Evolutionary conservation across 768 basidiomycete genomes (phyloP).

Genomic region (Inosperma sp.): DNA sequence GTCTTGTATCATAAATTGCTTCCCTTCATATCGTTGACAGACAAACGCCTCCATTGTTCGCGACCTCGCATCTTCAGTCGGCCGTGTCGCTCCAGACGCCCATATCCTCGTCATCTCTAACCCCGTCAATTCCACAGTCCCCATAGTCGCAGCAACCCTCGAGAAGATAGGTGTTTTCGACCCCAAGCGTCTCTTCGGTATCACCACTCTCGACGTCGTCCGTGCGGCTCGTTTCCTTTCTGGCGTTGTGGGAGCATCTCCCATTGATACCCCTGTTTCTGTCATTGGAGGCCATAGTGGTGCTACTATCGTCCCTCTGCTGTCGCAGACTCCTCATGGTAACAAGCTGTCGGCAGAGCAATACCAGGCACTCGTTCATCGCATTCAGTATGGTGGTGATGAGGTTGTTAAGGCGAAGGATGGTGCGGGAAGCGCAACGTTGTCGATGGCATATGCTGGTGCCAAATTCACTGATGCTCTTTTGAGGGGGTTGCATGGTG

Average conservation of each 20-base stretch:
- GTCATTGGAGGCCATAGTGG: constrained; percentile 97
- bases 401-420: constrained; percentile 99
- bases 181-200: constrained; percentile 86
- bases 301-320: constrained; percentile 93
- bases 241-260: constrained; percentile 59
- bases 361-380: constrained; percentile 76
- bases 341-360: constrained; percentile 70
- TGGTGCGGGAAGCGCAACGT: constrained; percentile 87
- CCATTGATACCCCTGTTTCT: constrained; percentile 65
- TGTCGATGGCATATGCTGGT: constrained; percentile 94
- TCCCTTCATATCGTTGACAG: constrained; percentile 34
- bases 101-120: constrained; percentile 96
- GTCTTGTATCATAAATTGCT: background rate
- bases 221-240: constrained; percentile 90
- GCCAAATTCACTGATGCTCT: constrained; percentile 84
- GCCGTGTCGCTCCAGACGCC: constrained; percentile 84
- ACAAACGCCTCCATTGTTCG: constrained; percentile 98
- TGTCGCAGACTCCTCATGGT: constrained; percentile 75
- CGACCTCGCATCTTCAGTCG: constrained; percentile 87
- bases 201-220: constrained; percentile 98
- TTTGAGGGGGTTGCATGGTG: constrained; percentile 81
- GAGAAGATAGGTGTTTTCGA: constrained; percentile 91
- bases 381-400: constrained; percentile 97
- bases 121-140: constrained; percentile 97
- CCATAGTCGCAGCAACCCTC: constrained; percentile 90